Evolutionary conservation across 164 flowering plant genomes (phyloP).

Genomic region (Paratinospora sagittata): DNA sequence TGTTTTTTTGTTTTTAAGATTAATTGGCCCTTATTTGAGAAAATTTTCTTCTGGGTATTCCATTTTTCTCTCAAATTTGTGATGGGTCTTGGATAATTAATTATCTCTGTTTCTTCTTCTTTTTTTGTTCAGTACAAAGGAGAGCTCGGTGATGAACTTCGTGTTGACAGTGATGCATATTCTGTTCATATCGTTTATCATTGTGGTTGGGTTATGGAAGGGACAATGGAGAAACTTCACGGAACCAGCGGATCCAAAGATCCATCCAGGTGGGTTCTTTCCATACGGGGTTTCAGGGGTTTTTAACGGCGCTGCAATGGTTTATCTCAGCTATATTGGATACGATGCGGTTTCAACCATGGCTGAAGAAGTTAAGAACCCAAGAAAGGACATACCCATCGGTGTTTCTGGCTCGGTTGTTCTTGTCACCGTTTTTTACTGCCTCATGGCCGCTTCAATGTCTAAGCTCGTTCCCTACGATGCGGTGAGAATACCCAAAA

Average conservation of each 20-base stretch:
- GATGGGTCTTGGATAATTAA: too few relatives aligned
- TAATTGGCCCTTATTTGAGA: not conserved
- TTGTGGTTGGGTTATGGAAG: conserved; percentile 60
- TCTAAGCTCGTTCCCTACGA: conserved; percentile 72
- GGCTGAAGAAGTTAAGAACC: conserved; percentile 75
- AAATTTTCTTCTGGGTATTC: too few relatives aligned
- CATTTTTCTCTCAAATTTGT: too few relatives aligned
- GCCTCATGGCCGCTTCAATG: conserved; percentile 85
- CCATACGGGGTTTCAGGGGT: conserved; percentile 63
- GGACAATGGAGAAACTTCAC: conserved; percentile 65
- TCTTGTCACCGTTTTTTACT: conserved; percentile 62
- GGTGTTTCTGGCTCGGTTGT: conserved; percentile 79
- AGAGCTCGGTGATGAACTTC: conserved; percentile 84
- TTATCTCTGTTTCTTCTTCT: too few relatives aligned
- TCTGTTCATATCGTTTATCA: conserved; percentile 60
- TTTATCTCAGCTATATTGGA: conserved; percentile 75
- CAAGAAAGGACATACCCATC: conserved; percentile 58
- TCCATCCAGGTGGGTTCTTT: conserved; percentile 42
- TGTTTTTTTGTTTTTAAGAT: not conserved
- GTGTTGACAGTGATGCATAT: conserved; percentile 62
- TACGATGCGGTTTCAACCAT: conserved; percentile 89
- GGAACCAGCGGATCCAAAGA: conserved; percentile 37
- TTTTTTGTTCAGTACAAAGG: conserved; percentile 54
- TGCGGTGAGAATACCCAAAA: conserved; percentile 31
- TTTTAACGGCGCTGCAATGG: conserved; percentile 68